Evolutionary conservation across 1,284 basidiomycete species (phyloP), one percentile per base, ranked within the genome.

Genomic region (Xerocomus minutiporus): DNA sequence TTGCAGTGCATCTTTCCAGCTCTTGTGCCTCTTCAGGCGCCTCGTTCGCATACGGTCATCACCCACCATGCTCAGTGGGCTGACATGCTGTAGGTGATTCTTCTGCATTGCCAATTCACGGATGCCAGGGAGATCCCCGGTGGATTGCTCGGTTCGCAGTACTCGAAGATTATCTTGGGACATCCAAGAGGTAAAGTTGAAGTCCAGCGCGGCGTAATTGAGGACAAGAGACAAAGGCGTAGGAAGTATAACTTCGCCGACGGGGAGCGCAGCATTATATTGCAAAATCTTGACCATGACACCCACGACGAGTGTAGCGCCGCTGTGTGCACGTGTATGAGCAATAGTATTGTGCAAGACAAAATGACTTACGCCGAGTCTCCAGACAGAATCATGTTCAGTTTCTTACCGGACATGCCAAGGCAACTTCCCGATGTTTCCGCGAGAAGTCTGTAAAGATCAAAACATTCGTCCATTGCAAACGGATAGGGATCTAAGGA

Each of bases 141-240:
- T 83, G 0, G 90, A 92, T 63, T 93, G 88, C 63, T 93, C 91
- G 1, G 82, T 78, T 54, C 88, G 82, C 11, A 98, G 76, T 11
- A 96, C 88, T 5, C 83, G 82, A 46, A 98, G 76, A 68, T 97
- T 87, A 20, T 82, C 80, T 1, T 88, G 86, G 0, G 93, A 86
- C 94, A 98, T 97, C 96, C 96, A 99, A 25, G 93, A 93, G 0
- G 90, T 91, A 68, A 95, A 98, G 68, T 97, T 96, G 75, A 99
- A 98, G 69, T 98, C 96, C 48, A 98, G 80, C 17, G 76, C 90
- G 54, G 88, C 77, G 66, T 91, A 91, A 61, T 78, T 87, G 50
- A 97, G 81, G 25, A 97, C 84, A 48, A 98, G 75, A 1, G 91
- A 89, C 43, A 88, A 74, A 1, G 96, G 96, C 25, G 74, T 74